phyloP scores from a whole-genome alignment of 2,329 filamentous ascomycete genomes.

The Sphaerulina populicola region DNA sequence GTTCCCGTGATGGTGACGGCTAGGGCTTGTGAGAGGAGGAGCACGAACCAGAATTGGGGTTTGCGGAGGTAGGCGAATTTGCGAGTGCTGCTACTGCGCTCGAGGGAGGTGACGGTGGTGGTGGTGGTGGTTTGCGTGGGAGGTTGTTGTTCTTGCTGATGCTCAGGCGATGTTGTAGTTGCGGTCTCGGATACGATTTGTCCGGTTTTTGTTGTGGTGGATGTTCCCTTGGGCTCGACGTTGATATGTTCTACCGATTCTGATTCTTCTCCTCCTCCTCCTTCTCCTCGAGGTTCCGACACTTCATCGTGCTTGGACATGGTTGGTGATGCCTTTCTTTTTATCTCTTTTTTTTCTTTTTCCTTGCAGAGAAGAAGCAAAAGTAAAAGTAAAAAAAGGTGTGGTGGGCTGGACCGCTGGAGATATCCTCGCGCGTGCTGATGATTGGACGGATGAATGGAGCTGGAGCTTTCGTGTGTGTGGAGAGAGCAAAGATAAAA shows the following conservation, averaged over 20 bases:
- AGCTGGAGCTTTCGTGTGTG: too few relatives aligned
- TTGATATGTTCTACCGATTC: constrained; percentile 25
- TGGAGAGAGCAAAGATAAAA: too few relatives aligned
- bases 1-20: constrained; percentile 85
- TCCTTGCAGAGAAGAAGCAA: too few relatives aligned
- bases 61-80: constrained; percentile 68
- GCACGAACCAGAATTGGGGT: constrained; percentile 76
- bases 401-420: too few relatives aligned
- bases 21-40: constrained; percentile 67
- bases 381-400: too few relatives aligned
- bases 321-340: too few relatives aligned
- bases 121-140: constrained; percentile 31
- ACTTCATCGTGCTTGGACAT: constrained; percentile 8
- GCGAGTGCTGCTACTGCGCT: constrained; percentile 33
- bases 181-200: constrained; percentile 7
- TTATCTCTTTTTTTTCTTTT: too few relatives aligned
- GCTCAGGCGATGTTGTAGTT: too few relatives aligned
- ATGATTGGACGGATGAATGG: too few relatives aligned
- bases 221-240: constrained; percentile 29
- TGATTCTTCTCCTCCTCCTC: not conserved
- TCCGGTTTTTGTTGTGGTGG: constrained; percentile 6
- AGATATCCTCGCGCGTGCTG: too few relatives aligned
- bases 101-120: too few relatives aligned
- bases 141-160: constrained; percentile 8
- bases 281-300: constrained; percentile 13